Conservation (phyloP, 2,329 filamentous ascomycete species). For the Bretziella fagacearum region DNA sequence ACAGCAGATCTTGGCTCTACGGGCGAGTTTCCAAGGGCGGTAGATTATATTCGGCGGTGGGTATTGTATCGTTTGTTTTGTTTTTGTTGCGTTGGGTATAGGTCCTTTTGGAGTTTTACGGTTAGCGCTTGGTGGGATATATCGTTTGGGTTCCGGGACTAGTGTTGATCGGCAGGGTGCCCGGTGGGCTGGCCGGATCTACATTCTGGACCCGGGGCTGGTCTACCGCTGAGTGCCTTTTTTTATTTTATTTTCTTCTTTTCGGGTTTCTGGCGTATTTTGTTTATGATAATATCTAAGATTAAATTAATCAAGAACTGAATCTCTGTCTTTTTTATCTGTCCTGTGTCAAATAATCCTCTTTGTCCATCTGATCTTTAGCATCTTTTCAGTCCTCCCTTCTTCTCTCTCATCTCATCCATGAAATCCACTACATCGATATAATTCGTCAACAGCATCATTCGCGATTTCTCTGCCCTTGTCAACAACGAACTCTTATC, state of each 20-base stretch:
- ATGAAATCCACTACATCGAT: constrained; percentile 44
- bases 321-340: no score
- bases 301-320: no score
- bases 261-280: no score
- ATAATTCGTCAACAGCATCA: constrained; percentile 35
- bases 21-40: constrained; percentile 36
- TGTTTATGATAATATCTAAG: no score
- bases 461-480: constrained; percentile 36
- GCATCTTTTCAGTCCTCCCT: neutral
- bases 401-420: constrained; percentile 30
- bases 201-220: no score
- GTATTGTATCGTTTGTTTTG: constrained; percentile 5
- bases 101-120: no score
- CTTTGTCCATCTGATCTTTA: neutral
- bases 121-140: no score
- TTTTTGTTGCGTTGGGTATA: constrained; percentile 7
- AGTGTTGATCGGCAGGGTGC: no score
- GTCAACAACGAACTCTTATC: constrained; percentile 34
- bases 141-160: no score
- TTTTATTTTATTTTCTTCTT: no score
- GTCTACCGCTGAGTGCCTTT: no score
- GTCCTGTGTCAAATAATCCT: neutral
- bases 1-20: constrained; percentile 61
- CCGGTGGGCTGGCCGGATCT: no score
- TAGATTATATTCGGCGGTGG: neutral